phyloP scores from a whole-genome alignment of 768 basidiomycete genomes.

The Trametes coccinea region DNA sequence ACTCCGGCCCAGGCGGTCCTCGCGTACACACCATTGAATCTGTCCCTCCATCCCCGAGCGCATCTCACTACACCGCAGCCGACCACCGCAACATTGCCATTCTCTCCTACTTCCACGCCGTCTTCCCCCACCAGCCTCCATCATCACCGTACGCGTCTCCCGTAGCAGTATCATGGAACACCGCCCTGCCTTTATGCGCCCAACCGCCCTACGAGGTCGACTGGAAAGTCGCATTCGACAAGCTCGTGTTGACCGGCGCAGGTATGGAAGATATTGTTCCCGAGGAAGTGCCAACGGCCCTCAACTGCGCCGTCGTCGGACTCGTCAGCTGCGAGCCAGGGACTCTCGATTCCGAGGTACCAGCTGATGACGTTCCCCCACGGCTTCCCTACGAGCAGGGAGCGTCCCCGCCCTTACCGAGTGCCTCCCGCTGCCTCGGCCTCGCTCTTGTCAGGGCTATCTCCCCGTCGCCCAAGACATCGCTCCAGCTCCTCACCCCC shows the following conservation, averaged over 20 bases:
- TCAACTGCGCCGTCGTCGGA: slow-evolving; percentile 82
- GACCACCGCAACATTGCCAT: slow-evolving; percentile 72
- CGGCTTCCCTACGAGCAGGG: slow-evolving; percentile 61
- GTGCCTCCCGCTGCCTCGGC: slow-evolving; percentile 66
- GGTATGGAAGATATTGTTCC: slow-evolving; percentile 78
- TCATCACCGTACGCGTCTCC: slow-evolving; percentile 18
- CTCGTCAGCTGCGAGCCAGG: slow-evolving; percentile 58
- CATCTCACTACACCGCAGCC: slow-evolving; percentile 52
- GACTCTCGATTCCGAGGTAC: slow-evolving; percentile 35
- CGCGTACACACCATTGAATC: slow-evolving; percentile 37
- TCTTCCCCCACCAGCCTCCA: slow-evolving; percentile 32
- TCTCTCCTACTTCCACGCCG: slow-evolving; percentile 76
- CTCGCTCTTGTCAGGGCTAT: slow-evolving; percentile 73
- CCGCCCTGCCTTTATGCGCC: slow-evolving; percentile 65
- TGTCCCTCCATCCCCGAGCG: slow-evolving; percentile 48
- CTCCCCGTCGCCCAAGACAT: slow-evolving; percentile 46
- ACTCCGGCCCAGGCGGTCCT: not conserved
- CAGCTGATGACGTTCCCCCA: not conserved
- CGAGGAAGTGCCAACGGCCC: slow-evolving; percentile 65
- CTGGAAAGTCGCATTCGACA: slow-evolving; percentile 54
- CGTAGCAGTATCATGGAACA: slow-evolving; percentile 61
- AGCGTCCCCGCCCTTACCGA: slow-evolving; percentile 53
- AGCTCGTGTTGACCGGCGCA: slow-evolving; percentile 66
- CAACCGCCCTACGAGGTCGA: slow-evolving; percentile 73
- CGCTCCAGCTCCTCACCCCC: slow-evolving; percentile 82